phyloP scores from a whole-genome alignment of 2,329 filamentous ascomycete species.

The Fusarium sp. region DNA sequence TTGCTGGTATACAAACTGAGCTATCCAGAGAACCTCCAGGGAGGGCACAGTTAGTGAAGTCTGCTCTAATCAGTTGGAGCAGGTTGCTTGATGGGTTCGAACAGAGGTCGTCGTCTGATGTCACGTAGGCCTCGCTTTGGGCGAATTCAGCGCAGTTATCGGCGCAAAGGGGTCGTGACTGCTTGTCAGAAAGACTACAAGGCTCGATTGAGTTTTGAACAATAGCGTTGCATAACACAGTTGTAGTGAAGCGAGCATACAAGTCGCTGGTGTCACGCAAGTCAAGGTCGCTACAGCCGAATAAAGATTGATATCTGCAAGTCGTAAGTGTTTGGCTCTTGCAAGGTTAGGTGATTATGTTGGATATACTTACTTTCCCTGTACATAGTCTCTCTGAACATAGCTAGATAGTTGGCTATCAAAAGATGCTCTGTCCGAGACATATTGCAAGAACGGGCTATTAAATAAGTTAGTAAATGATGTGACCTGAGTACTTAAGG shows the following conservation, averaged over 20 bases:
- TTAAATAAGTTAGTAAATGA: constrained; percentile 32
- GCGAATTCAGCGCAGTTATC: constrained; percentile 90
- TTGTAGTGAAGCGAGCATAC: constrained; percentile 94
- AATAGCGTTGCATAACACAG: constrained; percentile 92
- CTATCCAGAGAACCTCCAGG: constrained; percentile 83
- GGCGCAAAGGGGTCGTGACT: constrained; percentile 85
- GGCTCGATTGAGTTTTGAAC: constrained; percentile 86
- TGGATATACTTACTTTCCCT: constrained; percentile 76
- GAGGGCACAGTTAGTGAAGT: constrained; percentile 90
- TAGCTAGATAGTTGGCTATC: constrained; percentile 82
- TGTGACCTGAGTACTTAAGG: background rate
- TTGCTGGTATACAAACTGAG: constrained; percentile 81
- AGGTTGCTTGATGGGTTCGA: constrained; percentile 75
- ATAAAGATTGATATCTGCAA: constrained; percentile 81
- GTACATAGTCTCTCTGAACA: constrained; percentile 81
- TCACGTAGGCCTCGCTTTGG: constrained; percentile 88
- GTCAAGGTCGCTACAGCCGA: constrained; percentile 86
- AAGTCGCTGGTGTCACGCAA: constrained; percentile 83
- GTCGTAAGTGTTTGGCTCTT: constrained; percentile 22
- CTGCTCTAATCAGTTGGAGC: constrained; percentile 85
- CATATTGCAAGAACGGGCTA: constrained; percentile 88
- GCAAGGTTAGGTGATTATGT: background rate
- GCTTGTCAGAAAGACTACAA: constrained; percentile 76
- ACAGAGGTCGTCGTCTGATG: constrained; percentile 82
- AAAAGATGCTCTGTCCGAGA: constrained; percentile 83